phyloP scores from a whole-genome alignment of 345 rosid species.

The Erodium maritimum region DNA sequence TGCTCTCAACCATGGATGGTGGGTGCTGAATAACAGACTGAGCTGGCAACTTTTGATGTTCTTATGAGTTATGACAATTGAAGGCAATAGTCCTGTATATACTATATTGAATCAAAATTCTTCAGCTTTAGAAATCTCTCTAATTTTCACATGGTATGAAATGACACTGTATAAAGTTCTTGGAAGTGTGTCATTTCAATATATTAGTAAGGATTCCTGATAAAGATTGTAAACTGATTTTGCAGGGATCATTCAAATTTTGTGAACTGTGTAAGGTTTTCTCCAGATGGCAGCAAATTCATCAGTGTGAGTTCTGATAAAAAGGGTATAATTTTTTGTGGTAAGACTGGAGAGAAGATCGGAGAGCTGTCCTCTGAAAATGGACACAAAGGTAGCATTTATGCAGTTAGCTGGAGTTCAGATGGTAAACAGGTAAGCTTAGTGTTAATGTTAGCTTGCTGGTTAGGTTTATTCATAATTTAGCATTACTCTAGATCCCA shows the following conservation, averaged over 20 bases:
- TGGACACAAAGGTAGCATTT: constrained; percentile 88
- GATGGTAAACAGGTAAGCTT: constrained; percentile 72
- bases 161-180: not conserved
- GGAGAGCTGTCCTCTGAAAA: constrained; percentile 65
- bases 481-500: not conserved
- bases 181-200: too few relatives aligned
- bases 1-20: not conserved
- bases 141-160: not conserved
- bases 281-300: constrained; percentile 91
- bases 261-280: constrained; percentile 83
- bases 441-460: not conserved
- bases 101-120: too few relatives aligned
- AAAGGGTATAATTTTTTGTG: constrained; percentile 80
- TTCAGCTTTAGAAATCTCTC: not conserved
- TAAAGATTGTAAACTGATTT: not conserved
- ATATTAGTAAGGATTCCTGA: not conserved
- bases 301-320: constrained; percentile 91
- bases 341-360: constrained; percentile 65
- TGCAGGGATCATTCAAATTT: constrained; percentile 87
- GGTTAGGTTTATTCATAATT: constrained; percentile 1
- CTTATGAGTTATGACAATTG: not conserved
- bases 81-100: not conserved
- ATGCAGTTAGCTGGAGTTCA: constrained; percentile 92
- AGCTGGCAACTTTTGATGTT: not conserved
- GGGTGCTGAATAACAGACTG: not conserved